These are phyloP conservation scores for Globisporangium acanthophoron DNA, from an alignment of 352 stramenopile species.

Conservation along the genomic window DNA sequence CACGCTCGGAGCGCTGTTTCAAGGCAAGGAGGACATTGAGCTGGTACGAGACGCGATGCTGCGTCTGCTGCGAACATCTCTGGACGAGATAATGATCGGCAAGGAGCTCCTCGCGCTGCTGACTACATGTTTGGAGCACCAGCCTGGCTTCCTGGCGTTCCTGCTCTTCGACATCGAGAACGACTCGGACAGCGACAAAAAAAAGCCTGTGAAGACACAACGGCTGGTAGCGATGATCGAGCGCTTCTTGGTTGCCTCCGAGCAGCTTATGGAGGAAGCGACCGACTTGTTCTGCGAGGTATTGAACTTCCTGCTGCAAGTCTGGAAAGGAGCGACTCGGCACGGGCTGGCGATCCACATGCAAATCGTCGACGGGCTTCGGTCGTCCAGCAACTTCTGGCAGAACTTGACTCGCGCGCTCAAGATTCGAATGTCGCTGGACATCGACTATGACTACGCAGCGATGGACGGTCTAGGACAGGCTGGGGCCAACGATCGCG, in stretches of 20 bases:
- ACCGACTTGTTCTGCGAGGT: conserved; percentile 57
- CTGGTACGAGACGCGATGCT: conserved; percentile 36
- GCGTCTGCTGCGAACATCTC: conserved; percentile 25
- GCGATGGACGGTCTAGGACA: conserved; percentile 30
- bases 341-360: conserved; percentile 30
- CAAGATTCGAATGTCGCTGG: conserved; percentile 51
- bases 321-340: conserved; percentile 48
- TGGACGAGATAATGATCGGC: conserved; percentile 16
- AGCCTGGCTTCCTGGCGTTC: conserved; percentile 55
- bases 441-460: conserved; percentile 29
- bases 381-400: conserved; percentile 41
- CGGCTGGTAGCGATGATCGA: conserved; percentile 37
- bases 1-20: conserved; percentile 50
- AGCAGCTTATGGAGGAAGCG: conserved; percentile 46
- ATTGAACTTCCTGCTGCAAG: conserved; percentile 45
- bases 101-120: conserved; percentile 51
- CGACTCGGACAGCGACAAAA: conserved; percentile 7
- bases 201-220: conserved; percentile 18
- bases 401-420: conserved; percentile 48
- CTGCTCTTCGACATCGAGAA: conserved; percentile 37
- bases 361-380: conserved; percentile 39
- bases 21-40: conserved; percentile 31
- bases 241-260: conserved; percentile 47
- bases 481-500: conserved; percentile 21
- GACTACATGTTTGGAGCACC: conserved; percentile 44